Conservation (phyloP, 2,329 filamentous ascomycete species). For the Pseudogymnoascus sp. region DNA sequence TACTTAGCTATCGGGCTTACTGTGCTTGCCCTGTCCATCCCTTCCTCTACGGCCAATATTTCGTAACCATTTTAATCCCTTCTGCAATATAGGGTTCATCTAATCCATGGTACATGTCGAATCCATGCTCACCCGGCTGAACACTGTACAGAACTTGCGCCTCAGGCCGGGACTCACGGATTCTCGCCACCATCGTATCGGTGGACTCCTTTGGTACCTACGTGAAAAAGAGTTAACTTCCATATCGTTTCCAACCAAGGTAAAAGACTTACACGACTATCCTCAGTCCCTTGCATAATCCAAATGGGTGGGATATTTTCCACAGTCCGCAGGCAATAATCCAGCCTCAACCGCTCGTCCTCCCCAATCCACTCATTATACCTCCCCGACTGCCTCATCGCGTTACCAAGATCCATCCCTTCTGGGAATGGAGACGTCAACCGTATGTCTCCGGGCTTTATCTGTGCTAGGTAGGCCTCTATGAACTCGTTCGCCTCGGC, state of each 20-base stretch:
- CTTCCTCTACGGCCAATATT: neutral
- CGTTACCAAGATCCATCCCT: neutral
- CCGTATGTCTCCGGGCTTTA: neutral
- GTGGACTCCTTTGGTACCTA: neutral
- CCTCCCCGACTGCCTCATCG: neutral
- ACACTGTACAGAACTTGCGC: constrained; percentile 1
- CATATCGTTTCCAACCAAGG: neutral
- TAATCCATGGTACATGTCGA: constrained; percentile 9
- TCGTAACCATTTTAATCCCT: neutral
- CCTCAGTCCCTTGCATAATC: neutral
- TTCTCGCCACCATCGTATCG: neutral
- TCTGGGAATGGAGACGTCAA: neutral
- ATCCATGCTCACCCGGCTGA: constrained; percentile 13
- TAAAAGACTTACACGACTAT: neutral
- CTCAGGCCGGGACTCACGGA: neutral
- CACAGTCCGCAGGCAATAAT: neutral
- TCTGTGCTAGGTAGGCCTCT: neutral
- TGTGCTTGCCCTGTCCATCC: neutral
- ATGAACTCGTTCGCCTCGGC: neutral
- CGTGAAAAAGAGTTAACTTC: neutral
- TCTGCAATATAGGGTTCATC: neutral
- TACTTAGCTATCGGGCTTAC: neutral
- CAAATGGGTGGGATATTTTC: neutral
- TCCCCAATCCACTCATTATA: neutral
- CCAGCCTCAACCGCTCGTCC: neutral